These are phyloP conservation scores for Trametes cinnabarina DNA, from an alignment of 768 basidiomycete species.

Conservation along the genomic window DNA sequence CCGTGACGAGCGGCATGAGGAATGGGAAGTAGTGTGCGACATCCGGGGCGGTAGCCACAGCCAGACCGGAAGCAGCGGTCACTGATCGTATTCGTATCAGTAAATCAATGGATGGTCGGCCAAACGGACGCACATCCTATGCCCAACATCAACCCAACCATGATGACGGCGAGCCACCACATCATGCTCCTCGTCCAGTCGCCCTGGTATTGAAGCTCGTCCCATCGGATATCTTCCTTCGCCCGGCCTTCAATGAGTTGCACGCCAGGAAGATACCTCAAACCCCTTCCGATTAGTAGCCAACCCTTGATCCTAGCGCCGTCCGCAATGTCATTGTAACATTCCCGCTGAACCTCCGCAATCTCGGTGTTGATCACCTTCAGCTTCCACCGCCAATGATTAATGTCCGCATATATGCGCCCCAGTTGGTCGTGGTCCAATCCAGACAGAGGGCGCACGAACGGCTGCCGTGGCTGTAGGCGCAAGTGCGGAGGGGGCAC, in stretches of 20 bases:
- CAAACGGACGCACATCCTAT: constrained; percentile 52
- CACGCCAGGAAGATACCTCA: constrained; percentile 59
- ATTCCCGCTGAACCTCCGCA: constrained; percentile 59
- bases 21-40: constrained; percentile 71
- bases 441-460: constrained; percentile 73
- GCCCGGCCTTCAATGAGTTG: constrained; percentile 75
- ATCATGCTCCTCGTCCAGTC: constrained; percentile 45
- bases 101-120: not conserved
- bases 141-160: constrained; percentile 52
- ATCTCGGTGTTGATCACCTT: constrained; percentile 76
- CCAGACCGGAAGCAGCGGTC: constrained; percentile 66
- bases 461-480: constrained; percentile 64
- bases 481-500: constrained; percentile 62
- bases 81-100: constrained; percentile 42
- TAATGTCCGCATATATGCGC: constrained; percentile 66
- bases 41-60: constrained; percentile 67
- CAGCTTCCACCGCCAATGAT: constrained; percentile 63
- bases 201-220: constrained; percentile 63
- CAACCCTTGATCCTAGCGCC: constrained; percentile 72
- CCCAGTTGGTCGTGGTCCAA: constrained; percentile 65
- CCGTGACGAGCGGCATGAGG: constrained; percentile 49
- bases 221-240: constrained; percentile 83
- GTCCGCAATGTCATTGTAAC: constrained; percentile 71
- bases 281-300: constrained; percentile 70
- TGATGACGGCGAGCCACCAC: constrained; percentile 62